phyloP scores from a whole-genome alignment of 257 asterid species.

The Haberlea rhodopensis region DNA sequence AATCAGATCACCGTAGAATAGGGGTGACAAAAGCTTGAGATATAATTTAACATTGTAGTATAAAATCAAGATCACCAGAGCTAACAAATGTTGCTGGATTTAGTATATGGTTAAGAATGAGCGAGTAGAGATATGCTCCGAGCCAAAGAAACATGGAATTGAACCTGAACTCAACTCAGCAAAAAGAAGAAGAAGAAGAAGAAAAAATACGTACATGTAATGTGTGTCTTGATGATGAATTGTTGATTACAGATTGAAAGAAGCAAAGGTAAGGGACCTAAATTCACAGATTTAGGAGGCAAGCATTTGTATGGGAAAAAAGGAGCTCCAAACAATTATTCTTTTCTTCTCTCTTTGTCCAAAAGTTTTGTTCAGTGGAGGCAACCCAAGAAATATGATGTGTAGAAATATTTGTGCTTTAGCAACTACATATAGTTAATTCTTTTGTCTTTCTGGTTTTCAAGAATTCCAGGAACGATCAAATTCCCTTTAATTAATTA shows the following conservation, averaged over 20 bases:
- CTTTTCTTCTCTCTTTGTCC: slow-evolving; percentile 61
- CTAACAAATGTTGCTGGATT: not conserved
- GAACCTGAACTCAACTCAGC: not conserved
- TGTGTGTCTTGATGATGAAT: not conserved
- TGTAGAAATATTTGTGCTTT: slow-evolving; percentile 39
- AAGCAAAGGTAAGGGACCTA: slow-evolving; percentile 83
- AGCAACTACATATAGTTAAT: slow-evolving; percentile 29
- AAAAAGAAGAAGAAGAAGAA: not conserved
- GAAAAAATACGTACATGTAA: not conserved
- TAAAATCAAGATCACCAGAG: no score
- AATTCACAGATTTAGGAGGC: slow-evolving; percentile 91
- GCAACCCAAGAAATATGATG: slow-evolving; percentile 72
- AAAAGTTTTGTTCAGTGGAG: slow-evolving; percentile 63
- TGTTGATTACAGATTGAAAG: slow-evolving; percentile 78
- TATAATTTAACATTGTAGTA: not conserved
- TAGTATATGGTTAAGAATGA: not conserved
- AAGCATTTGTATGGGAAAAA: slow-evolving; percentile 83
- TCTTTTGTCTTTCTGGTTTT: slow-evolving; percentile 37
- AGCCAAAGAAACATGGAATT: not conserved
- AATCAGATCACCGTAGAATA: not conserved
- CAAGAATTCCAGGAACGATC: slow-evolving; percentile 28
- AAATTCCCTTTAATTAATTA: slow-evolving; percentile 26
- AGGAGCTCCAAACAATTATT: slow-evolving; percentile 51
- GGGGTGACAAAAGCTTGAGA: not conserved
- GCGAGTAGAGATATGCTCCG: not conserved